These are phyloP conservation scores for Bipolaris sorokiniana DNA, from an alignment of 2,329 filamentous ascomycete genomes.

Conservation along the genomic window DNA sequence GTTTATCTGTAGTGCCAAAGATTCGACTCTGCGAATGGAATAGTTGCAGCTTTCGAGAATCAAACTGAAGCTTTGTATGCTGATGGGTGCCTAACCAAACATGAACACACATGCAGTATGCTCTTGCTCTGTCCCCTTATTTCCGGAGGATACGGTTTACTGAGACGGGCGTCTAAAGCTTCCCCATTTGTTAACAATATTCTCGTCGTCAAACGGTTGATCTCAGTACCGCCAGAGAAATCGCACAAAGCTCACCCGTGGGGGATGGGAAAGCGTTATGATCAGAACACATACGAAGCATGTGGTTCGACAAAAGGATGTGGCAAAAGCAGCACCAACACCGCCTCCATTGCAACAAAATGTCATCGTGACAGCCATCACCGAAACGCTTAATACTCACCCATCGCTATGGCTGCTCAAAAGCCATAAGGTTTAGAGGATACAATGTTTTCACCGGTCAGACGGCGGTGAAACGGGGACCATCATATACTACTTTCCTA, in stretches of 20 bases:
- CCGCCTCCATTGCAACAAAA: conserved; percentile 1
- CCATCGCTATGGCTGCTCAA: conserved; percentile 29
- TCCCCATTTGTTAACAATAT: background rate
- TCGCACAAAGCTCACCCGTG: background rate
- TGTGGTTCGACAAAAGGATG: background rate
- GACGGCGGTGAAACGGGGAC: conserved; percentile 13
- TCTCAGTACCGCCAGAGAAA: background rate
- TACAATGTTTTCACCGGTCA: conserved; percentile 32
- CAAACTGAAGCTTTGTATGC: conserved; percentile 34
- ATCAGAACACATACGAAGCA: conserved; percentile 2
- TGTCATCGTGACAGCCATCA: conserved; percentile 33
- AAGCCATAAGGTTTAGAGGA: conserved; percentile 16
- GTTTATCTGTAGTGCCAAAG: conserved; percentile 33
- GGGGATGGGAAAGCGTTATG: conserved; percentile 2
- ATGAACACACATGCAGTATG: background rate
- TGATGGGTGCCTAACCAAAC: background rate
- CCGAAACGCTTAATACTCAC: conserved; percentile 31
- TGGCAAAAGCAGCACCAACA: background rate
- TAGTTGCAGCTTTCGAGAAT: conserved; percentile 23
- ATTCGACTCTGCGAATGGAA: conserved; percentile 31
- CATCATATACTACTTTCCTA: conserved; percentile 8
- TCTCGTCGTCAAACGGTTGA: background rate
- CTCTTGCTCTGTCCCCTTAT: background rate
- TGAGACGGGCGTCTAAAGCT: conserved; percentile 3
- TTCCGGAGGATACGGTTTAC: background rate